Base-by-base conservation (phyloP, 495 filamentous ascomycete genomes). In the Aspergillus diversus region DNA sequence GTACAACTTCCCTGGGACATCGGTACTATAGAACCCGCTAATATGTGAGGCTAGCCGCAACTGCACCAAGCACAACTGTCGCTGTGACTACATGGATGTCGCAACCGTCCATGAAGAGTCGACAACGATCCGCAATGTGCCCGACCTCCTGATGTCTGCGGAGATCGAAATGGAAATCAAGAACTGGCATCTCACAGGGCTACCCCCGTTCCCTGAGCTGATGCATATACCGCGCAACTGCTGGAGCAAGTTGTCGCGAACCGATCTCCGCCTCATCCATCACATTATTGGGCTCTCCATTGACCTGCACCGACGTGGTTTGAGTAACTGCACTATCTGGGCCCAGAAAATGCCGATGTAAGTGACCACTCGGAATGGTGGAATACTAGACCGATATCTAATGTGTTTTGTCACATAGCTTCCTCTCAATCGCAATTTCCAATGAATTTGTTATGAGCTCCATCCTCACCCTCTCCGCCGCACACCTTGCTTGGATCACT, bases 61-160 rank as follows among this genome's bases (percentile, higher is more conserved):
- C 77, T 99, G 95, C 77, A 97, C 94, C 57, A 98, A 98, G 75
- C 95, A 99, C 76, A 96, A 97, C 80, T 94, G 96, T 68, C 89
- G 93, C 71, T 99, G 95, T 77, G 94, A 96, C 68, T 99, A 98
- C 76, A 94, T 96, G 84, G 92, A 97, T 70, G 84, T 86, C 60
- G 73, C 80, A 3, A 80, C 86, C 33, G 79, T 84, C 31, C 82
- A 87, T 66, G 86, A 88, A 56, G 89, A 90, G 59, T 78, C 87
- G 61, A 81, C 87, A 34, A 75, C 80, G 33, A 84, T 86, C 65
- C 88, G 89, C 54, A 87, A 90, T 70, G 87, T 87, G 69, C 85
- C 90, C 33, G 87, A 94, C 78, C 85, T 95, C 21, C 83, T 93
- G 73, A 90, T 92, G 87, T 91, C 90, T 54, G 86, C 90, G 43